A percentile compares a stretch with the other conserved stretches of the same genome.
phyloP scores from a whole-genome alignment of 2,329 filamentous ascomycete species.

The Sclerotinia spermophila region DNA sequence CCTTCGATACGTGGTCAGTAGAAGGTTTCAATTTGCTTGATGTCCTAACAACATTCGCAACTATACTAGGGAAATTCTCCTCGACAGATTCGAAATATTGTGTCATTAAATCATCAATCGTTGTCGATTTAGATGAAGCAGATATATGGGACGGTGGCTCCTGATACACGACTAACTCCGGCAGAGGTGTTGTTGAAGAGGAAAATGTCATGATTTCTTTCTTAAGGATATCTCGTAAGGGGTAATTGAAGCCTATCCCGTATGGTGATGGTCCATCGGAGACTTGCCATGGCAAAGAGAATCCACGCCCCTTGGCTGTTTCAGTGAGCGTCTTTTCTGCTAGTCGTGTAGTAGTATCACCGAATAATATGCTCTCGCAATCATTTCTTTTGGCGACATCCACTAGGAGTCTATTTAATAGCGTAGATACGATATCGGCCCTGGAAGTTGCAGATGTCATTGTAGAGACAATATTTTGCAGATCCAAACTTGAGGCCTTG shows the following conservation, averaged over 20 bases:
- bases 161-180: constrained; percentile 45
- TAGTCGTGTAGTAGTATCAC: constrained; percentile 81
- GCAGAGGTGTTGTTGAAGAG: constrained; percentile 49
- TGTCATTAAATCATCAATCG: constrained; percentile 86
- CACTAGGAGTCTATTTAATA: constrained; percentile 70
- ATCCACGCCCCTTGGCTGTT: constrained; percentile 87
- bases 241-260: constrained; percentile 59
- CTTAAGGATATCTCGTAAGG: constrained; percentile 78
- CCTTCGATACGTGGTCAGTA: constrained; percentile 34
- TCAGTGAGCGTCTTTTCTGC: constrained; percentile 82
- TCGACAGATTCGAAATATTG: constrained; percentile 88
- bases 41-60: constrained; percentile 92
- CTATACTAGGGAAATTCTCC: constrained; percentile 80
- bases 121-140: constrained; percentile 58
- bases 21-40: constrained; percentile 70
- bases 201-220: constrained; percentile 73
- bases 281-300: constrained; percentile 75
- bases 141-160: constrained; percentile 36
- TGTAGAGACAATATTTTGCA: constrained; percentile 49
- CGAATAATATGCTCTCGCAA: constrained; percentile 74
- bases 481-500: constrained; percentile 29
- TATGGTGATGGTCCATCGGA: constrained; percentile 58
- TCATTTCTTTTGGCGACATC: constrained; percentile 54
- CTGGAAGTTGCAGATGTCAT: constrained; percentile 72
- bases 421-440: constrained; percentile 66